Percentiles rank a stretch among this genome's conserved stretches.
Evolutionary conservation across 306 rosid species (phyloP).

Genomic region (Oxytropis ochrocephala): DNA sequence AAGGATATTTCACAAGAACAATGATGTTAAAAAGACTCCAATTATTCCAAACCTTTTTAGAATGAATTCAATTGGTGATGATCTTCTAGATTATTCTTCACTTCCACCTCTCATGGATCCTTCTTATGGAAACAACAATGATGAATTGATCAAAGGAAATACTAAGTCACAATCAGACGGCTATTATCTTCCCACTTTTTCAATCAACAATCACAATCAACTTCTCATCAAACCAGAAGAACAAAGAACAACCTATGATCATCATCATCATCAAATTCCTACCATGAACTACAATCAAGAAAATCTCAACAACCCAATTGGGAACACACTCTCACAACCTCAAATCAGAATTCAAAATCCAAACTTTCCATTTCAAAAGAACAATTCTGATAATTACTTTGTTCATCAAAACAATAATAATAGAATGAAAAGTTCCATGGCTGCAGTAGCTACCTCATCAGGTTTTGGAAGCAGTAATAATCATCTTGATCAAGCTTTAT

Average conservation of each 20-base stretch:
- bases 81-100: slow-evolving; percentile 48
- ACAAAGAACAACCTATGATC: slow-evolving; percentile 7
- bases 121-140: not conserved
- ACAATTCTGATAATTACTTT: slow-evolving; percentile 29
- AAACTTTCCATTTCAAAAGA: slow-evolving; percentile 15
- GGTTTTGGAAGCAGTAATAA: not conserved
- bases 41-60: slow-evolving; percentile 27
- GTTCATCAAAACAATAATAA: slow-evolving; percentile 22
- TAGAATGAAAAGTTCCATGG: slow-evolving; percentile 17
- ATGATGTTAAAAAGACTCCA: slow-evolving; percentile 29
- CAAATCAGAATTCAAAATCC: slow-evolving; percentile 23
- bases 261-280: slow-evolving; percentile 8
- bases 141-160: slow-evolving; percentile 20
- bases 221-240: slow-evolving; percentile 23
- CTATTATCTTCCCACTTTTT: slow-evolving; percentile 33
- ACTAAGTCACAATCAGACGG: slow-evolving; percentile 29
- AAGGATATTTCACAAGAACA: slow-evolving; percentile 75
- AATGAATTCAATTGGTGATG: slow-evolving; percentile 46
- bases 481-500: not conserved
- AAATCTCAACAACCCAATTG: slow-evolving; percentile 20
- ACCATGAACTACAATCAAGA: slow-evolving; percentile 17
- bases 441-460: too few species aligned
- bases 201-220: slow-evolving; percentile 22
- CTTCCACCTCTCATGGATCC: slow-evolving; percentile 78
- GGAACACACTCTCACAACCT: not conserved